These are phyloP conservation scores for Parathielavia appendiculata DNA, from an alignment of 495 filamentous ascomycete genomes.

Conservation along the genomic window DNA sequence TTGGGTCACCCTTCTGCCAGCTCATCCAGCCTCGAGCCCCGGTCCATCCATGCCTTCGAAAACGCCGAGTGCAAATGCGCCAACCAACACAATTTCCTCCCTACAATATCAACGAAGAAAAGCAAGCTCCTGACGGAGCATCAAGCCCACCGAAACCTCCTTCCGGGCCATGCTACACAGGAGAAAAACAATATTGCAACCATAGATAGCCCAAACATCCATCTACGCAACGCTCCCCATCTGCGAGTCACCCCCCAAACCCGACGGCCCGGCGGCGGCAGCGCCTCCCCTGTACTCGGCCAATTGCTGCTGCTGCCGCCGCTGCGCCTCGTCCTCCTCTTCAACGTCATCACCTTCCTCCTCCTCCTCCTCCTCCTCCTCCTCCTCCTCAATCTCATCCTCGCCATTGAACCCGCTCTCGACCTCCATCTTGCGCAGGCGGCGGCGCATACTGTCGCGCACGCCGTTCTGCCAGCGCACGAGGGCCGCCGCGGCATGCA, in stretches of 20 bases:
- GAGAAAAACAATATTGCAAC: neutral
- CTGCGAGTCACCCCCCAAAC: constrained; percentile 3
- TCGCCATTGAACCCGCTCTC: constrained; percentile 56
- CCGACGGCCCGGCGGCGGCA: neutral
- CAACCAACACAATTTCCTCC: constrained; percentile 11
- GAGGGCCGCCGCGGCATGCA: constrained; percentile 83
- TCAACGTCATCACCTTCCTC: constrained; percentile 16
- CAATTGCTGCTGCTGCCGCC: neutral
- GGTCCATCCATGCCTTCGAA: constrained; percentile 3
- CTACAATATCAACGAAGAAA: constrained; percentile 1
- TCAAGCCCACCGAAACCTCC: neutral
- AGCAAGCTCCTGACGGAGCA: neutral
- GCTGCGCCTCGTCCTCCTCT: neutral
- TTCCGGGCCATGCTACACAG: neutral
- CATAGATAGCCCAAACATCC: neutral
- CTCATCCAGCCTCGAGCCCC: constrained; percentile 2
- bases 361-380: constrained; percentile 35
- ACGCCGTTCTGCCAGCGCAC: constrained; percentile 83
- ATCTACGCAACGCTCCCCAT: constrained; percentile 19
- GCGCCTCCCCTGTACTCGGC: neutral
- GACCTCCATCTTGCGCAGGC: constrained; percentile 55
- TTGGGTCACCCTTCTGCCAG: neutral
- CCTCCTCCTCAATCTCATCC: constrained; percentile 40
- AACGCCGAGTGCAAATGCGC: constrained; percentile 29
- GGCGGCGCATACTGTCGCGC: constrained; percentile 70